Base-by-base conservation (phyloP, 2,329 filamentous ascomycete genomes). In the Apiospora saccharicola region DNA sequence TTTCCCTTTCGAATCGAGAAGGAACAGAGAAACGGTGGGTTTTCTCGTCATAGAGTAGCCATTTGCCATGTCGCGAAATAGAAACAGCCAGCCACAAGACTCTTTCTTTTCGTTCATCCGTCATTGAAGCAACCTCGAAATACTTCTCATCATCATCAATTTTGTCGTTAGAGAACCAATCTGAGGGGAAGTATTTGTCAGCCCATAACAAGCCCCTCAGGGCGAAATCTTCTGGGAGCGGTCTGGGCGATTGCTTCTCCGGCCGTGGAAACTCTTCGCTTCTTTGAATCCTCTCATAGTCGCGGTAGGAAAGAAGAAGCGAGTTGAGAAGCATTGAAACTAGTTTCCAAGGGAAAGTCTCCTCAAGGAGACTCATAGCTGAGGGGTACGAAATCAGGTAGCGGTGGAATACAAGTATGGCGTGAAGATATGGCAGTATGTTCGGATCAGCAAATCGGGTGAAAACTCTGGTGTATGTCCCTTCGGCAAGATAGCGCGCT, bases 211-310 rank as follows among this genome's bases (percentile, higher is more conserved):
- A 82, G 0, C 92, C 92, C 0, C 91, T 85, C 71, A 94, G 86
- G 0, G 88, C 85, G 75, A 90, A 93, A 73, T 95, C 93, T 68
- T 94, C 93, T 0, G 91, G 91, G 0, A 94, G 79, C 0, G 92
- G 91, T 0, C 86, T 83, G 1, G 84, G 85, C 0, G 85, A 81
- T 43, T 84, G 80, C 51, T 82, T 83, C 1, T 83, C 84, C 2
- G 83, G 82, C 0, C 81, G 78, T 0, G 89, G 88, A 72, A 93
- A 90, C 0, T 81, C 77, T 0, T 78, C 79, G 4, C 14, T 14
- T 43, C 77, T 82, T 44, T 82, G 81, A 73, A 90, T 81, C 37
- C 84, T 78, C 4, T 78, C 74, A 64, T 81, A 77, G 1, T 75
- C 61, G 3, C 80, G 71, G 22, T 76, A 80, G 12, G 77, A 73